Conservation (phyloP, 2,329 filamentous ascomycete species). For the Ophiostoma perfectum region DNA sequence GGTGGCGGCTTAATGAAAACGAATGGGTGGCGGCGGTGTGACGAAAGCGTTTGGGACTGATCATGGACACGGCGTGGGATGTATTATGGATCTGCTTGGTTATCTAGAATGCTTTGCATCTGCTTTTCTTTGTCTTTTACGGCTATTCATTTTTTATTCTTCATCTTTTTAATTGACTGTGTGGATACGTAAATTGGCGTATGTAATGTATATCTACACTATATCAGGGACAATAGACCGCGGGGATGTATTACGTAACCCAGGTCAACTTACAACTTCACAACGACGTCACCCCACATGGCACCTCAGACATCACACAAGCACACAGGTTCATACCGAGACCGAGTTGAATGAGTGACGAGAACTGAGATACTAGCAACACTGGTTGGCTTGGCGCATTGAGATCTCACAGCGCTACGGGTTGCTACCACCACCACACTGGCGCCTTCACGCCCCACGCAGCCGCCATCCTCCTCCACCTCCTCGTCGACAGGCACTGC, state of each 20-base stretch:
- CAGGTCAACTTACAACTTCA: background rate
- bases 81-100: too few relatives aligned
- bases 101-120: too few relatives aligned
- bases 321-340: background rate
- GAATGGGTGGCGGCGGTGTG: background rate
- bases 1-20: background rate
- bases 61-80: too few relatives aligned
- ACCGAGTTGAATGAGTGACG: background rate
- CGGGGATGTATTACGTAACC: constrained; percentile 3
- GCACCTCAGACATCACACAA: background rate
- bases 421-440: background rate
- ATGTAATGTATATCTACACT: background rate
- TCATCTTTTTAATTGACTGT: background rate
- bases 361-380: too few relatives aligned
- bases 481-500: constrained; percentile 4
- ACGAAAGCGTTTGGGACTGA: background rate
- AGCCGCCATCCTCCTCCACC: background rate
- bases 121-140: too few relatives aligned
- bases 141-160: background rate
- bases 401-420: background rate
- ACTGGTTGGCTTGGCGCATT: background rate
- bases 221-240: background rate
- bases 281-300: constrained; percentile 12
- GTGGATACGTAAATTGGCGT: background rate
- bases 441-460: constrained; percentile 9